Evolutionary conservation across 139 green algal genomes (phyloP), one percentile per base, ranked within the genome.

Genomic region (Haematococcus sp.): DNA sequence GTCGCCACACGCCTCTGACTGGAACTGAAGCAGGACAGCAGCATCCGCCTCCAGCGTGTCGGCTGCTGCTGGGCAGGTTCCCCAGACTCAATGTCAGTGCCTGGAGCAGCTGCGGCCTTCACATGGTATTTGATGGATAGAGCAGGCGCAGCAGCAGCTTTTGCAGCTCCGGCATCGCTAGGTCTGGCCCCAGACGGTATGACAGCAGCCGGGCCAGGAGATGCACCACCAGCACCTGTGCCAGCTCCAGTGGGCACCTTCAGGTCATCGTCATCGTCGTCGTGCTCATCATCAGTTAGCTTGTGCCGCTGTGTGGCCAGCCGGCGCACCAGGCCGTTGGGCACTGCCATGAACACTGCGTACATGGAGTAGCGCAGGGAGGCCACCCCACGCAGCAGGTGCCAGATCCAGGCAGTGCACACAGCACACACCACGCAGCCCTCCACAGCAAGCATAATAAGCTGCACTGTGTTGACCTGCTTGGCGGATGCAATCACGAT

Each of bases 361-460:
- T 30, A 30, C 15, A 51, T 49, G 31, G 15, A 52, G 32, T 64
- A 64, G 56, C 56, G 56, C 25, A 23, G 5, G 19, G 9, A 22
- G 25, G 56, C 56, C 3, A 64, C 27, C 4, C 25, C 4, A 4
- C 27, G 56, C 56, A 64, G 56, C 4, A 64, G 56, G 19, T 33
- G 4, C 56, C 56, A 64, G 25, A 33, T 35, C 61, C 61, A 68
- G 11, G 31, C 61, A 31, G 31, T 31, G 61, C 61, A 68, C 61
- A 25, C 35, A 4, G 32, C 32, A 27, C 61, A 19, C 32, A 68
- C 11, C 31, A 68, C 61, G 2, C 13, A 30, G 17, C 61, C 61
- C 61, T 68, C 61, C 32, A 68, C 11, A 2, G 61, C 61, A 30
- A 68, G 22, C 31, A 68, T 68, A 31, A 68, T 51, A 17, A 68